Evolutionary conservation across 2,329 filamentous ascomycete genomes (phyloP).

Genomic region (Microsporum ferrugineum): DNA sequence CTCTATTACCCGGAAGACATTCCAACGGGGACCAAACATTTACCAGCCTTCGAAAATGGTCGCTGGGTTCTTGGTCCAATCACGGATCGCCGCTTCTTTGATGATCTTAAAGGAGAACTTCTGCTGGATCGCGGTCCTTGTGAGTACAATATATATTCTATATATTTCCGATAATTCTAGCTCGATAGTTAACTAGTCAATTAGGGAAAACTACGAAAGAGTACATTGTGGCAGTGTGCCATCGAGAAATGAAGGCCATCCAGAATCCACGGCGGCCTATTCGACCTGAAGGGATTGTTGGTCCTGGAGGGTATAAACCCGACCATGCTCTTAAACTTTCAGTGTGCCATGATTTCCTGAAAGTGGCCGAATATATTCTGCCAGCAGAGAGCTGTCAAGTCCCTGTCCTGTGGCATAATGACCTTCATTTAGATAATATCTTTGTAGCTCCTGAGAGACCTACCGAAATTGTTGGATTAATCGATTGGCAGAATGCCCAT

Average conservation of each 20-base stretch:
- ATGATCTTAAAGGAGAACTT: slow-evolving; percentile 2
- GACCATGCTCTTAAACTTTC: neutral
- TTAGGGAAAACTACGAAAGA: neutral
- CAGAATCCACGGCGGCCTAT: neutral
- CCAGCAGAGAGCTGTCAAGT: neutral
- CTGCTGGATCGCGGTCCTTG: neutral
- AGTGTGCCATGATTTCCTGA: neutral
- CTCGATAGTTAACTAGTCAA: neutral
- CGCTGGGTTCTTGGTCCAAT: slow-evolving; percentile 7
- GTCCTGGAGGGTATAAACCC: neutral
- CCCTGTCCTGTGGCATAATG: slow-evolving; percentile 19
- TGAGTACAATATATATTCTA: neutral
- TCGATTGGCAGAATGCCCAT: slow-evolving; percentile 24
- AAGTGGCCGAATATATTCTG: neutral
- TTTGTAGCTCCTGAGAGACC: slow-evolving; percentile 21
- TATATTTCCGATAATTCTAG: neutral
- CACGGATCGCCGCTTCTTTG: slow-evolving; percentile 5
- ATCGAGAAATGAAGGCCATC: neutral
- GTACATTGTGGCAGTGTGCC: neutral
- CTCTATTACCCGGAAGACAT: slow-evolving; percentile 7
- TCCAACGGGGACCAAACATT: neutral
- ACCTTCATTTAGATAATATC: slow-evolving; percentile 23
- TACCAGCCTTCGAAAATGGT: neutral
- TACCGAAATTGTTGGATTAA: slow-evolving; percentile 21
- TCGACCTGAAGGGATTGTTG: neutral